Evolutionary conservation across 129 eudicot species (phyloP), one percentile per base, ranked within the genome.

Genomic region (Ambrosia trifida): DNA sequence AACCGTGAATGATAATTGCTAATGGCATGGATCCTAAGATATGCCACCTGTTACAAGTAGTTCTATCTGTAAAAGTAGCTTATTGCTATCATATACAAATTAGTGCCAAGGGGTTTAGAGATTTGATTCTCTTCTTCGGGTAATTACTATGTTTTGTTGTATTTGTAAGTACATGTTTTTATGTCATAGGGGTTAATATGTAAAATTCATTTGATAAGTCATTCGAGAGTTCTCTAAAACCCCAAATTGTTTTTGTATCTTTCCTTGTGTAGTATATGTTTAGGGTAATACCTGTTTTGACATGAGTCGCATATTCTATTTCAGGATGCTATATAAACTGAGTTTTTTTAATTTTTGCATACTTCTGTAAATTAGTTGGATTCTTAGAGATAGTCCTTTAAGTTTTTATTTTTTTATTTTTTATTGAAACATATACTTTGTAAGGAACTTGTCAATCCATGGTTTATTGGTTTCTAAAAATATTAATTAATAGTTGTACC

Each of bases 351-450:
- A 41, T 40, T 70, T 65, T 3, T 10, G 24, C 72, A 54, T 51
- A 66, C 45, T 75, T 67, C 43, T 53, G 54, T 53, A 43, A 19
- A 41, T 40, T 65, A 51, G 44, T 53, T 51, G 58, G n/a, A 65
- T 65, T 36, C 12, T 49, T 20, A 73, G 32, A 50, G 24, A 61
- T 59, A 30, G 33, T 18, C 47, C 24, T 46, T 17, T 24, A 59
- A 58, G 69, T 43, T 59, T 72, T 44, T 24, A 58, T 59, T 43
- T 59, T 72, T 44, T 31, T 17, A n/a, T 43, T 59, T 72, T 44
- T 31, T 17, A n/a, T 30, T 31, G 36, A 5, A 46, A 61, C 11
- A 60, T 70, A 35, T 56, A 54, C 50, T 33, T 45, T 72, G 40
- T 61, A 59, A 44, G 60, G 13, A 12, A 64, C 20, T 44, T 24